Conservation (phyloP, 495 filamentous ascomycete species). For the Daldinia childiae region DNA sequence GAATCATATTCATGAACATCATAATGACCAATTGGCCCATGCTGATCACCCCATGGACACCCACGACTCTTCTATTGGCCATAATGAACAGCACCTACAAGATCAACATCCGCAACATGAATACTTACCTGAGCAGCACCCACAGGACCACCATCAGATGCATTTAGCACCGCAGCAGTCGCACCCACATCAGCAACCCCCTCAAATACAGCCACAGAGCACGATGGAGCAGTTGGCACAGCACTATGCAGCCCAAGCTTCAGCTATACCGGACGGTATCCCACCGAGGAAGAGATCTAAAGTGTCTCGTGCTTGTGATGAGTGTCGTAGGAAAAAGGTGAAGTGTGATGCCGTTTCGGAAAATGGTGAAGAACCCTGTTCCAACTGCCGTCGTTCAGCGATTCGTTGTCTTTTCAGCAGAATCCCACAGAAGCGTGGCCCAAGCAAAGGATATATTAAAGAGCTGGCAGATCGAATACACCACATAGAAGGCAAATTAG, state of each 20-base stretch:
- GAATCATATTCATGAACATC: constrained; percentile 39
- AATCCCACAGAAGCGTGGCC: constrained; percentile 93
- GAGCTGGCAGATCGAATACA: constrained; percentile 91
- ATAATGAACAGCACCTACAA: neutral
- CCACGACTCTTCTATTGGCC: neutral
- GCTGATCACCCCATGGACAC: constrained; percentile 12
- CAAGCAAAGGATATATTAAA: constrained; percentile 98
- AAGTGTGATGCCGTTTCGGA: constrained; percentile 91
- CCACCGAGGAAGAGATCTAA: constrained; percentile 86
- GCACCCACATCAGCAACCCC: constrained; percentile 45
- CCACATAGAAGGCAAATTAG: constrained; percentile 74
- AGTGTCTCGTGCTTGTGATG: constrained; percentile 93
- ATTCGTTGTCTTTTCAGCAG: constrained; percentile 88
- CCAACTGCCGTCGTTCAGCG: constrained; percentile 82
- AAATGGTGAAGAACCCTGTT: constrained; percentile 79
- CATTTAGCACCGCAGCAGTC: constrained; percentile 44
- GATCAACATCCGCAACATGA: constrained; percentile 32
- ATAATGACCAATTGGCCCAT: constrained; percentile 4
- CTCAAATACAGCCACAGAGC: constrained; percentile 45
- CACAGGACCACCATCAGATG: constrained; percentile 38
- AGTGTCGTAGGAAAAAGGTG: constrained; percentile 96
- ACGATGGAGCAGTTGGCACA: constrained; percentile 42
- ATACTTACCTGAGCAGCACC: constrained; percentile 37
- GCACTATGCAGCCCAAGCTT: constrained; percentile 42
- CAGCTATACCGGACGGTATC: constrained; percentile 63